Base-by-base conservation (phyloP, 179 eudicot species). In the Drosera spatulata region DNA sequence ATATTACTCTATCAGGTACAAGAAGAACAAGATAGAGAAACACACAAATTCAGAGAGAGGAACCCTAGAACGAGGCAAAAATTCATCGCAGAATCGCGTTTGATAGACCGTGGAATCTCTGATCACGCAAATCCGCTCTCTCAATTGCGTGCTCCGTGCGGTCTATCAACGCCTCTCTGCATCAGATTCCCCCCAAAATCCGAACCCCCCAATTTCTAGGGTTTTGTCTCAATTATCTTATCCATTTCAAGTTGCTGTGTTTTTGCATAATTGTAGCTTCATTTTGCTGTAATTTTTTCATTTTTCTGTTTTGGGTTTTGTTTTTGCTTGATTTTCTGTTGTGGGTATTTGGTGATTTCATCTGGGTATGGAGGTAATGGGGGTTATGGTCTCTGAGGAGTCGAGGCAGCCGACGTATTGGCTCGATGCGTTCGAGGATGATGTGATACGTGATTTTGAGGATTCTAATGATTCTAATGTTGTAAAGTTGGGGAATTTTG, bases 361-460 rank as follows among this genome's bases (percentile, higher is more conserved):
- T 61, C 12, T 44, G 44, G 33, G 11, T 63, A 37, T 45, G 14
- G 60, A 33, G 60, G 67, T 39, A 39, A 56, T 8, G 53, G 67
- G 55, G 49, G 65, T 41, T 41, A 50, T n/a, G 62, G 62, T 44
- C 9, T 10, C 22, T 13, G 72, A 59, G 7, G 82, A 53, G 7
- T 62, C 62, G 9, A 49, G 70, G 58, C 67, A 49, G 40, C 69
- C 88, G 11, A 80, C 79, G 40, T 93, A 89, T 64, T 93, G 99
- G 99, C 74, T 89, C 4, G 96, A 93, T 56, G 96, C 99, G 6
- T 86, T 91, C 61, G 98, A 91, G 74, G 96, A 85, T 33, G 71
- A 78, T 41, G 49, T 78, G 15, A 75, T 84, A 4, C 76, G 84
- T 55, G 77, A 82, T 61, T 64, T 77, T 44, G 64, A 82, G 37